phyloP scores from a whole-genome alignment of 345 rosid species.

The Fremontodendron californicum region DNA sequence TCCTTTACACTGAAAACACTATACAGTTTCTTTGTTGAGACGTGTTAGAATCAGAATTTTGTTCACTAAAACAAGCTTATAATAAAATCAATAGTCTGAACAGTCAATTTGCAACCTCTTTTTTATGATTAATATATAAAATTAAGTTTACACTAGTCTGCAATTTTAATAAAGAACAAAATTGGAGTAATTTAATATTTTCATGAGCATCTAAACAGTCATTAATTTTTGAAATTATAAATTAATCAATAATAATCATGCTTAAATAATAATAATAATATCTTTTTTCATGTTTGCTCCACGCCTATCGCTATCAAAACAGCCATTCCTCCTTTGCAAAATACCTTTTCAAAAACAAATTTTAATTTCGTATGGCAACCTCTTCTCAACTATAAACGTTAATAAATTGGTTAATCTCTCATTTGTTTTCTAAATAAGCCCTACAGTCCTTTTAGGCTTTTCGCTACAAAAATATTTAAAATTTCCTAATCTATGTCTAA shows the following conservation, averaged over 20 bases:
- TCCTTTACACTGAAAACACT: no score
- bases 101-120: neutral
- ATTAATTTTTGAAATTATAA: neutral
- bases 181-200: neutral
- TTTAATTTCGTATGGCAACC: neutral
- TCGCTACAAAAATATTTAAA: no score
- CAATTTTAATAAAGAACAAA: neutral
- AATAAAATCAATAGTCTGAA: neutral
- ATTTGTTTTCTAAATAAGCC: no score
- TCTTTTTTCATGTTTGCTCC: neutral
- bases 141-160: neutral
- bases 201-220: neutral
- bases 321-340: conserved; percentile 7
- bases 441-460: no score
- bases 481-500: no score
- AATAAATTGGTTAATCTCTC: no score
- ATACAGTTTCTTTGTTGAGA: neutral
- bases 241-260: neutral
- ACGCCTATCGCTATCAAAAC: conserved; percentile 1
- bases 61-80: neutral
- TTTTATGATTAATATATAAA: neutral
- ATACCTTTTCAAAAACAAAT: neutral
- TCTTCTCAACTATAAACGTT: neutral
- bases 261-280: no score
- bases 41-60: neutral